Evolutionary conservation across 768 basidiomycete species (phyloP).

Genomic region (Psilocybe azurescens): DNA sequence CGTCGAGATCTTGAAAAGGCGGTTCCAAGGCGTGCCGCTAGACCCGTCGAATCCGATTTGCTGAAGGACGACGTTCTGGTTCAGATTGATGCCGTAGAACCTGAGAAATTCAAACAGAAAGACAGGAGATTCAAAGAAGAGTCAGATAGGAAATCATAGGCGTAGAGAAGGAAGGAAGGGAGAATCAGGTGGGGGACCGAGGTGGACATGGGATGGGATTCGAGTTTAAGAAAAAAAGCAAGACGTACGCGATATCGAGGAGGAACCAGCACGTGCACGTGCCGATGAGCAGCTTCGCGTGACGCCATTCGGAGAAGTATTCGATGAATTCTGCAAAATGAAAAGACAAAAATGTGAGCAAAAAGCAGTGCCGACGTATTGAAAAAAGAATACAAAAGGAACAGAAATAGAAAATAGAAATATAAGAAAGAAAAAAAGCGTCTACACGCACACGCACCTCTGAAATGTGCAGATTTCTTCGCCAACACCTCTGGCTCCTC

Average conservation of each 20-base stretch:
- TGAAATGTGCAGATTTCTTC: slow-evolving; percentile 56
- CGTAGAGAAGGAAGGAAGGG: no score
- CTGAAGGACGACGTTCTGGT: slow-evolving; percentile 79
- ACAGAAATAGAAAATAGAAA: neutral
- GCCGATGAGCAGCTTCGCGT: slow-evolving; percentile 69
- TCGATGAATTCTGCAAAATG: slow-evolving; percentile 53
- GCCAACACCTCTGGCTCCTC: slow-evolving; percentile 26
- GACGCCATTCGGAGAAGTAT: slow-evolving; percentile 79
- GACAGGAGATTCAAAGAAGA: neutral
- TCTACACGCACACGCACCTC: slow-evolving; percentile 35
- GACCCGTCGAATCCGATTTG: slow-evolving; percentile 72
- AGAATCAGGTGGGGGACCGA: no score
- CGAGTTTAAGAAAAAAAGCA: neutral
- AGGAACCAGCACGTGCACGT: slow-evolving; percentile 78
- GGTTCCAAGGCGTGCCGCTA: slow-evolving; percentile 62
- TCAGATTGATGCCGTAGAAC: slow-evolving; percentile 76
- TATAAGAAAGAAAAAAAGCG: neutral
- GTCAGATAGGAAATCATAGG: neutral
- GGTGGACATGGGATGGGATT: no score
- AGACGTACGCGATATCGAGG: slow-evolving; percentile 66
- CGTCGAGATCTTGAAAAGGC: slow-evolving; percentile 68
- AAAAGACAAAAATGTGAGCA: no score
- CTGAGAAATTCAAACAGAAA: slow-evolving; percentile 31
- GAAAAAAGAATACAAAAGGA: neutral
- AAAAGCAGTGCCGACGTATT: no score